A percentile compares a stretch with the other conserved stretches of the same genome.
phyloP scores from a whole-genome alignment of 257 asterid species.

The Solanum rostratum region DNA sequence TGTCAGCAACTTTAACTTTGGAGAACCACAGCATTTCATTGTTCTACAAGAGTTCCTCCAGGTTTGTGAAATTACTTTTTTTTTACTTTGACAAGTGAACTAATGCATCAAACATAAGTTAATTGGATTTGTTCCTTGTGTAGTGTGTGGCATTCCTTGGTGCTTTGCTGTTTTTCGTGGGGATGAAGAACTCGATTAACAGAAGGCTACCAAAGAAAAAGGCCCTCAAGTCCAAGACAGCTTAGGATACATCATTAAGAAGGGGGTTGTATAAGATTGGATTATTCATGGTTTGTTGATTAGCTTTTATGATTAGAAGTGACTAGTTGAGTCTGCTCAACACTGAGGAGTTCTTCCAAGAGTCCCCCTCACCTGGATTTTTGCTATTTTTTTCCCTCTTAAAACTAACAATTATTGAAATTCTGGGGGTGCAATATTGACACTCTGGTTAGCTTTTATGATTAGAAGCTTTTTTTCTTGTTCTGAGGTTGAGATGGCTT shows the following conservation, averaged over 20 bases:
- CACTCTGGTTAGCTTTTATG: too few relatives aligned
- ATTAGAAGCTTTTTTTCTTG: not conserved
- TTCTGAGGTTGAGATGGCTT: not conserved
- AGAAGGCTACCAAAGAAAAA: constrained; percentile 57
- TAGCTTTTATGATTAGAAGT: not conserved
- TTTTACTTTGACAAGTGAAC: not conserved
- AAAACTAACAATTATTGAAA: not conserved
- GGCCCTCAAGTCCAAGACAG: constrained; percentile 48
- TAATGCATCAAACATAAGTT: not conserved
- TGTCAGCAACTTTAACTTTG: constrained; percentile 44
- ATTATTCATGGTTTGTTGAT: not conserved
- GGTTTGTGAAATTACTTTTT: constrained; percentile 21
- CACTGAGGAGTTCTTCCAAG: not conserved
- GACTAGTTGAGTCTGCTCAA: not conserved
- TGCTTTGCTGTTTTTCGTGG: constrained; percentile 65
- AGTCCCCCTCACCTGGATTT: not conserved
- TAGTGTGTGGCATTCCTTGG: constrained; percentile 62
- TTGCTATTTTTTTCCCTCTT: not conserved
- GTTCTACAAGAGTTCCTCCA: constrained; percentile 55
- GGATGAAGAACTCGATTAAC: constrained; percentile 60
- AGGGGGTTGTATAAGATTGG: constrained; percentile 5
- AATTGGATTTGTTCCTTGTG: not conserved
- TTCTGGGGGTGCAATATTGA: not conserved
- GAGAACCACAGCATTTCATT: constrained; percentile 32
- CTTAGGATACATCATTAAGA: constrained; percentile 15